phyloP scores from a whole-genome alignment of 805 yeast genomes.

The Saturnispora mendoncae region DNA sequence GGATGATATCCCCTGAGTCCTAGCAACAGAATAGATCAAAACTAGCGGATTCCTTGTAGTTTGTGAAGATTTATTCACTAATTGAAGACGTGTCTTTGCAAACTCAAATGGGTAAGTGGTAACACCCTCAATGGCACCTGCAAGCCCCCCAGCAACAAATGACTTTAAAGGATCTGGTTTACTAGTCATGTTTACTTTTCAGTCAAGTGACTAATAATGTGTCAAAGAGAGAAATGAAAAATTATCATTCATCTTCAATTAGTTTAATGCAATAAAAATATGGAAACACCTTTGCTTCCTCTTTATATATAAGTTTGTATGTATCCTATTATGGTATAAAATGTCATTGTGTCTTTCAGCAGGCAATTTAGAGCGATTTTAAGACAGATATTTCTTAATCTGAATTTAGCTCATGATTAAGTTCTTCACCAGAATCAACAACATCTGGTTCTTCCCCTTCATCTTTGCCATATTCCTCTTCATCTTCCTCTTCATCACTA shows the following conservation, averaged over 20 bases:
- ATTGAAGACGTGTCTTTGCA: slow-evolving; percentile 88
- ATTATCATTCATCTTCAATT: no score
- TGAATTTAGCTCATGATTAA: not conserved
- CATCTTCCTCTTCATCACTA: slow-evolving; percentile 9
- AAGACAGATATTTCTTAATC: not conserved
- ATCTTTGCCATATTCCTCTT: slow-evolving; percentile 12
- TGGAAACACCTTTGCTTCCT: no score
- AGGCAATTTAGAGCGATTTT: not conserved
- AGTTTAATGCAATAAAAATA: no score
- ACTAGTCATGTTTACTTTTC: not conserved
- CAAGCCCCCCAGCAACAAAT: slow-evolving; percentile 90
- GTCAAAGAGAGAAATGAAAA: no score
- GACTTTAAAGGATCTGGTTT: slow-evolving; percentile 65
- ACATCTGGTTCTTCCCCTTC: not conserved
- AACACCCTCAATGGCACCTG: slow-evolving; percentile 92
- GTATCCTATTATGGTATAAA: no score
- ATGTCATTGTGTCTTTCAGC: no score
- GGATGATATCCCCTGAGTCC: slow-evolving; percentile 67
- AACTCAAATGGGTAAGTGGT: slow-evolving; percentile 94
- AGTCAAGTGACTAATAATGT: slow-evolving; percentile 1
- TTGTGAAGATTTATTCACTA: slow-evolving; percentile 55
- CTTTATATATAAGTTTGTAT: no score
- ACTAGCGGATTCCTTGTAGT: slow-evolving; percentile 70
- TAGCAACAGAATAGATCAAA: slow-evolving; percentile 65
- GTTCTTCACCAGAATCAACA: not conserved